phyloP scores from a whole-genome alignment of 495 filamentous ascomycete species.

The Penicillium chermesinum region DNA sequence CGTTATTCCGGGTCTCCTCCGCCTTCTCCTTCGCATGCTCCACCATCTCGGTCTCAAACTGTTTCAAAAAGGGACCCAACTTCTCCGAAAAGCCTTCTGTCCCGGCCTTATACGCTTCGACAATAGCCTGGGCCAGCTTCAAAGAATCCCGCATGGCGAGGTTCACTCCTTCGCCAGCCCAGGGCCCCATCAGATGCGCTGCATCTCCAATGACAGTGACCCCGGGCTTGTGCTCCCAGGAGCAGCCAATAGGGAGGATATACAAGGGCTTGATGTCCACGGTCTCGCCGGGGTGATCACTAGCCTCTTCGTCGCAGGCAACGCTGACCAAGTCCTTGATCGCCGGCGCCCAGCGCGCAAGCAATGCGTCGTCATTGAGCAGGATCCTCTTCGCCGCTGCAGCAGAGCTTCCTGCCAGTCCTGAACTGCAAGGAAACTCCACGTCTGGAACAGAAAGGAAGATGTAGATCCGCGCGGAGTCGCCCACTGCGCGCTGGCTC shows the following conservation, averaged over 20 bases:
- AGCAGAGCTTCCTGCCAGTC: constrained; percentile 24
- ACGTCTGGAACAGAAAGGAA: constrained; percentile 29
- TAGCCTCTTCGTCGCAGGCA: constrained; percentile 32
- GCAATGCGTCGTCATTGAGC: constrained; percentile 23
- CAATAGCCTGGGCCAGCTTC: constrained; percentile 39
- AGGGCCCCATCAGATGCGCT: constrained; percentile 58
- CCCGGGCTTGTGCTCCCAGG: constrained; percentile 40
- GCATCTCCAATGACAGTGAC: constrained; percentile 57
- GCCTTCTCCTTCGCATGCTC: constrained; percentile 24
- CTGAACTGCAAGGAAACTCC: constrained; percentile 17
- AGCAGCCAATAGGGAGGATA: constrained; percentile 47
- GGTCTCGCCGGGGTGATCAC: constrained; percentile 18
- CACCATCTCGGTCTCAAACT: constrained; percentile 36
- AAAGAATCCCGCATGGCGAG: constrained; percentile 54
- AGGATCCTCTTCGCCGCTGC: constrained; percentile 24
- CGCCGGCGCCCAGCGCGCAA: constrained; percentile 26
- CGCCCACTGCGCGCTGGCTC: constrained; percentile 34
- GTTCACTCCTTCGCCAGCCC: constrained; percentile 57
- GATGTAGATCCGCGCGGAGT: constrained; percentile 36
- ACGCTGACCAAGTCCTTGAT: constrained; percentile 36
- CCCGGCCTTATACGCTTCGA: constrained; percentile 5
- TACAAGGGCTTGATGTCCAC: constrained; percentile 33
- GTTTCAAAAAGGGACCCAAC: constrained; percentile 22
- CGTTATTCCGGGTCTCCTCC: constrained; percentile 19
- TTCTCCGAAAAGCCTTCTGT: constrained; percentile 10